Conservation (phyloP, 1,139 yeast species). For the Kazachstania sp. region DNA sequence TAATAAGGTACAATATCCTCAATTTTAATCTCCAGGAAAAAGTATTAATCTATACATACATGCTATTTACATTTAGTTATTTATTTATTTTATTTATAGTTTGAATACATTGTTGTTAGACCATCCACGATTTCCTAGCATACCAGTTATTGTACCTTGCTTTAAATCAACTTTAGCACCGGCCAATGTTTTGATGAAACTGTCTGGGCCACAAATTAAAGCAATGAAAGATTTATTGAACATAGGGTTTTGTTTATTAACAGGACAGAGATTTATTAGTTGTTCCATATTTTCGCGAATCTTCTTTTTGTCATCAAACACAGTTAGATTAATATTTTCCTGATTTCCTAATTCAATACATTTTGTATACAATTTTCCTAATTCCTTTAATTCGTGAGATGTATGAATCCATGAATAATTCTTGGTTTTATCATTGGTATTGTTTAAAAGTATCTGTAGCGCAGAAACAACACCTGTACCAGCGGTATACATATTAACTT, state of each 20-base stretch:
- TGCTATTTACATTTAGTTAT: neutral
- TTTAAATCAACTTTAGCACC: constrained; percentile 49
- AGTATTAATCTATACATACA: neutral
- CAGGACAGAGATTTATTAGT: constrained; percentile 11
- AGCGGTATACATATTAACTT: constrained; percentile 55
- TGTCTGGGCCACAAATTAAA: constrained; percentile 85
- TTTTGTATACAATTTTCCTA: constrained; percentile 50
- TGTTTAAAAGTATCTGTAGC: constrained; percentile 57
- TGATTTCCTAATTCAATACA: constrained; percentile 42
- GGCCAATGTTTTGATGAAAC: constrained; percentile 58
- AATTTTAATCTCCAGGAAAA: too few relatives aligned
- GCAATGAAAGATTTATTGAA: constrained; percentile 14
- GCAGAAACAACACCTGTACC: constrained; percentile 91
- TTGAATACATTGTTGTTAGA: constrained; percentile 47
- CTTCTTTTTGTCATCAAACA: neutral
- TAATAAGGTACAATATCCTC: too few relatives aligned
- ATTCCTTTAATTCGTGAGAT: constrained; percentile 47
- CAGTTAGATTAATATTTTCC: constrained; percentile 30
- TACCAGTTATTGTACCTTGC: constrained; percentile 62
- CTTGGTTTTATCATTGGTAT: constrained; percentile 69
- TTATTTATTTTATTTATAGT: constrained; percentile 11
- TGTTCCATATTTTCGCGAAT: constrained; percentile 2
- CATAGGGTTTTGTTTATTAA: neutral
- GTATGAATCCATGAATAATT: constrained; percentile 60
- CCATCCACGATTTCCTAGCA: constrained; percentile 66